Evolutionary conservation across 495 filamentous ascomycete species (phyloP).

Genomic region (Lepidopterella palustris): DNA sequence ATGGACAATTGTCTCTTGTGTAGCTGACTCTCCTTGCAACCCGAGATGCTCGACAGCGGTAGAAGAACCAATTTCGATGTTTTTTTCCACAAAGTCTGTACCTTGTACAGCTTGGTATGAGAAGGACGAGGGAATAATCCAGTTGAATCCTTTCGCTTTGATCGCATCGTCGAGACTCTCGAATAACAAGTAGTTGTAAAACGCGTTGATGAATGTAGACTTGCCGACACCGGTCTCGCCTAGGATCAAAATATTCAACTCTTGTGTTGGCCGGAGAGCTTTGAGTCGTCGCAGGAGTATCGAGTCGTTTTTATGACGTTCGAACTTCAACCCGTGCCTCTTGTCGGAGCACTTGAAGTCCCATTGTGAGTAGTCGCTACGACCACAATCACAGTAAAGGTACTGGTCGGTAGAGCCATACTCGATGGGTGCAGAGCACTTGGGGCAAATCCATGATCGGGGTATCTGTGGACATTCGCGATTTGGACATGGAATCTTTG

Average conservation of each 20-base stretch:
- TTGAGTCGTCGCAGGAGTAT: conserved; percentile 22
- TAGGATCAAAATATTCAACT: conserved; percentile 42
- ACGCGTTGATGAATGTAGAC: conserved; percentile 45
- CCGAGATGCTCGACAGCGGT: conserved; percentile 36
- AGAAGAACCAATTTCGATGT: conserved; percentile 30
- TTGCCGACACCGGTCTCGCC: conserved; percentile 44
- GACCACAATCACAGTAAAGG: conserved; percentile 40
- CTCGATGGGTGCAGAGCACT: conserved; percentile 30
- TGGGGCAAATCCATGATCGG: conserved; percentile 34
- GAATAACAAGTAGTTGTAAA: conserved; percentile 41
- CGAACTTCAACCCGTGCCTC: not conserved
- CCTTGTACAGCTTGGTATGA: conserved; percentile 28
- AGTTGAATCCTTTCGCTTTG: conserved; percentile 25
- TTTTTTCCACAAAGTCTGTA: conserved; percentile 6
- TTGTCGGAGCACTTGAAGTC: conserved; percentile 32
- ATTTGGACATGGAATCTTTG: not conserved
- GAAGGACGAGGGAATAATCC: conserved; percentile 40
- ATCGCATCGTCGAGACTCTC: conserved; percentile 36
- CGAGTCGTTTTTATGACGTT: not conserved
- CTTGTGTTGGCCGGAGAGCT: not conserved
- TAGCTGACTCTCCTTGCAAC: conserved; percentile 37
- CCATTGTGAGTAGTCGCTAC: conserved; percentile 16
- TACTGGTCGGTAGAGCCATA: conserved; percentile 33
- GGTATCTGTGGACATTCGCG: not conserved
- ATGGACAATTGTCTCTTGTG: conserved; percentile 38